Base-by-base conservation (phyloP, 2,329 filamentous ascomycete species). In the Paecilomyces variotii region DNA sequence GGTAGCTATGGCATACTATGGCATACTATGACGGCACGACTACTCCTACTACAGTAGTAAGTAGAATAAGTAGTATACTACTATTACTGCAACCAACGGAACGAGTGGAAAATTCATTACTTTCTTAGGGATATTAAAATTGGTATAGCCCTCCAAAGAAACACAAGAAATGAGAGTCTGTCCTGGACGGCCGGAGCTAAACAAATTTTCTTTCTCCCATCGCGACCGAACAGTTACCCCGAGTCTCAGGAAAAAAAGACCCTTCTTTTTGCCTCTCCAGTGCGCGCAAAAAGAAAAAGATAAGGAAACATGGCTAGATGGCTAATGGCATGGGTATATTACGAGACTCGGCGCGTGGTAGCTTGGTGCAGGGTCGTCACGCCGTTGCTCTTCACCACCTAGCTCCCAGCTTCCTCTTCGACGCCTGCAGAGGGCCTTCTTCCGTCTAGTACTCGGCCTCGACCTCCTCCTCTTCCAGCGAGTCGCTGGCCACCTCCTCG, bases 401-500 rank as follows among this genome's bases (percentile, higher is more conserved):
- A 52, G 50, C 50, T 9, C 50, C 19, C 50, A 12, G 50, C 27
- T 52, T 19, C 39, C 50, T 52, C 45, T n/a, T 52, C 19, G 25
- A 52, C 25, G 50, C 27, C 50, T 52, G 50, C 50, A 28, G 27
- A 52, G 50, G 27, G 25, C 12, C 24, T 26, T 26, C 2, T 10
- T 59, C 62, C 65, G 62, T 68, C 76, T 95, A 96, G 84, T 97
- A 96, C 85, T 97, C 93, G 66, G 90, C 89, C 80, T 95, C 91
- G 68, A 84, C 80, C 72, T 85, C 87, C 73, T 95, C 92, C 64
- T 86, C 89, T 74, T 92, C 92, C 70, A 96, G 80, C 63, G 91
- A 96, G 80, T 97, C 93, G 71, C 91, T 90, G 65, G 91, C 93
- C 74, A 97, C 94, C 82, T 99, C 94, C 82, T 97, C 93, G 81